Conservation (phyloP, 148 eudicot genomes). For the Dianthus caryophyllus region DNA sequence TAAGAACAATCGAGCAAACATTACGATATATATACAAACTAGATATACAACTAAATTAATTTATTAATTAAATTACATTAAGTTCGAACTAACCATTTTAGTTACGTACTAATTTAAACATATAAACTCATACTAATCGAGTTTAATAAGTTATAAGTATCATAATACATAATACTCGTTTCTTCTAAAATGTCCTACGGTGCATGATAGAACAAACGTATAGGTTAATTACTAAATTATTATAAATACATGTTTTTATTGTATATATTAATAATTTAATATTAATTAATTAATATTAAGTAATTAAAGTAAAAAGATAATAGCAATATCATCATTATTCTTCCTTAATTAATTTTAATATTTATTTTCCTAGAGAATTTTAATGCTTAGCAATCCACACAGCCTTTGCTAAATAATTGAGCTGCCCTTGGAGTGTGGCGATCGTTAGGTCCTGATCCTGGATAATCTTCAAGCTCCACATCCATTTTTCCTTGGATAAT, state of each 20-base stretch:
- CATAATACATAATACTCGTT: background rate
- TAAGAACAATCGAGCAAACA: too few relatives aligned
- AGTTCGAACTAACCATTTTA: too few relatives aligned
- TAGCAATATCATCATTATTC: background rate
- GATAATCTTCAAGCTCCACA: slow-evolving; percentile 54
- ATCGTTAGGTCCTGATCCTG: slow-evolving; percentile 73
- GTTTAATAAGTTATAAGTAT: background rate
- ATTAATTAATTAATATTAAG: background rate
- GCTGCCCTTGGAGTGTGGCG: slow-evolving; percentile 61
- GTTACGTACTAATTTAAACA: too few relatives aligned
- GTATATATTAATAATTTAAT: background rate
- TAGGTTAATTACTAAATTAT: background rate
- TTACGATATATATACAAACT: too few relatives aligned
- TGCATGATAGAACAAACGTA: too few relatives aligned
- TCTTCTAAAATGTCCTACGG: too few relatives aligned
- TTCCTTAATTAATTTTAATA: too few relatives aligned
- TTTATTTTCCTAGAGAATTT: background rate
- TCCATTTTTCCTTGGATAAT: slow-evolving; percentile 14
- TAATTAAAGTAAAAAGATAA: background rate
- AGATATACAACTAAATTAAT: too few relatives aligned
- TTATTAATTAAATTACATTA: too few relatives aligned
- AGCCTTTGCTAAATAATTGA: slow-evolving; percentile 22
- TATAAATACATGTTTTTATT: background rate
- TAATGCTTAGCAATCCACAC: slow-evolving; percentile 23
- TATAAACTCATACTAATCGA: too few relatives aligned